These are phyloP conservation scores for Phytophthora foliorum DNA, from an alignment of 352 stramenopile species.

Conservation along the genomic window DNA sequence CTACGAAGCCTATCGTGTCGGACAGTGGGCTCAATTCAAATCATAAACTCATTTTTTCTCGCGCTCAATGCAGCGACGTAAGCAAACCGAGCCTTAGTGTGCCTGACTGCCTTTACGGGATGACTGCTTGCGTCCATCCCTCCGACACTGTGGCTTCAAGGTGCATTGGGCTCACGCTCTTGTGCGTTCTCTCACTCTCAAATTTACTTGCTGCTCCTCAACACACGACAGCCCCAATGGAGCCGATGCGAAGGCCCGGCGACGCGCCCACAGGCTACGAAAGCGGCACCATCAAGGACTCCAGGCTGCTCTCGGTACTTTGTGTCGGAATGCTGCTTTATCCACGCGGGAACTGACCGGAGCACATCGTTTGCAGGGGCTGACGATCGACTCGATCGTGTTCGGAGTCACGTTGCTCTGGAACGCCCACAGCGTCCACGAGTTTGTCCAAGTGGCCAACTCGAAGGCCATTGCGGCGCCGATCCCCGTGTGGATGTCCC, in stretches of 20 bases:
- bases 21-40: conserved; percentile 16
- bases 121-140: conserved; percentile 32
- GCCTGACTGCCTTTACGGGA: conserved; percentile 15
- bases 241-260: conserved; percentile 28
- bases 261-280: conserved; percentile 27
- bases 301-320: conserved; percentile 21
- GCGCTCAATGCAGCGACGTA: conserved; percentile 6
- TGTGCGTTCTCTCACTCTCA: conserved; percentile 18
- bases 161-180: not conserved
- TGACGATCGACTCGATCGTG: conserved; percentile 18
- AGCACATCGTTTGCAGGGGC: conserved; percentile 10
- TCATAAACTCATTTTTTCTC: conserved; percentile 9
- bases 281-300: conserved; percentile 17
- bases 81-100: conserved; percentile 16
- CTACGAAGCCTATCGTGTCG: not conserved
- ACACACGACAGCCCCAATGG: conserved; percentile 5
- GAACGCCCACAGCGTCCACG: conserved; percentile 25
- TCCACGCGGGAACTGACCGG: conserved; percentile 6
- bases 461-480: not conserved
- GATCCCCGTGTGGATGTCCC: conserved; percentile 29
- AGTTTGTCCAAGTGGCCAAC: conserved; percentile 35
- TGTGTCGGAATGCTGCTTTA: not conserved
- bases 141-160: conserved; percentile 13
- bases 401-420: conserved; percentile 34
- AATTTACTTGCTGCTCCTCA: conserved; percentile 7